Base-by-base conservation (phyloP, 495 filamentous ascomycete species). In the Annulohypoxylon moriforme region DNA sequence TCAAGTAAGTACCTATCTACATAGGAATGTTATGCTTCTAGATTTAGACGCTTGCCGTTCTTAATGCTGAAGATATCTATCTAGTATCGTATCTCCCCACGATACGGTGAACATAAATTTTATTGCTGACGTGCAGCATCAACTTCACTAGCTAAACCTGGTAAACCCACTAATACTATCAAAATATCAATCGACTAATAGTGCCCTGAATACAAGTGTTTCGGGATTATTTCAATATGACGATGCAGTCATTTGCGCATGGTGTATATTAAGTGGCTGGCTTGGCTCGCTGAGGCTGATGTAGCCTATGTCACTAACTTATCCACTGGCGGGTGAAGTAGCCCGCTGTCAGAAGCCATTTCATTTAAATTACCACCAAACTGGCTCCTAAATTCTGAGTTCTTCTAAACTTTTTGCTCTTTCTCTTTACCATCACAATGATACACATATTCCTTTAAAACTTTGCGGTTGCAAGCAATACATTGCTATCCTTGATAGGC, bases 181-280 rank as follows among this genome's bases (percentile, higher is more conserved):
- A 20, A 27, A 25, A 8, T 9, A 42, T 33, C 14, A 57, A 27
- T 31, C 20, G 52, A 27, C 10, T 33, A n/a, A 52, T 56, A 40
- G 49, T 8, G 18, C 34, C 20, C 24, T 44, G 33, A 38, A 47
- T 6, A 52, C 24, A 25, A n/a, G 24, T 16, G 31, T 40, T 50
- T 18, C 14, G 20, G 47, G 25, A 18, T 20, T 14, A 20, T 29
- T 40, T 18, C 24, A 64, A 55, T 62, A 33, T 47, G 34, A 55
- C 47, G 25, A 64, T 60, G 58, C 40, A 47, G 42, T 25, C 52
- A 64, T 64, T 60, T 72, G 38, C 42, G 60, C 53, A 72, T 64
- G 60, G 46, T 25, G 53, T 60, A 50, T 58, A 67, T 72, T 58
- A 68, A 60, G 60, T 72, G 69, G 69, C 69, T 72, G 59, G 22